Conservation (phyloP, 2,329 filamentous ascomycete species). For the Talaromyces amestolkiae region DNA sequence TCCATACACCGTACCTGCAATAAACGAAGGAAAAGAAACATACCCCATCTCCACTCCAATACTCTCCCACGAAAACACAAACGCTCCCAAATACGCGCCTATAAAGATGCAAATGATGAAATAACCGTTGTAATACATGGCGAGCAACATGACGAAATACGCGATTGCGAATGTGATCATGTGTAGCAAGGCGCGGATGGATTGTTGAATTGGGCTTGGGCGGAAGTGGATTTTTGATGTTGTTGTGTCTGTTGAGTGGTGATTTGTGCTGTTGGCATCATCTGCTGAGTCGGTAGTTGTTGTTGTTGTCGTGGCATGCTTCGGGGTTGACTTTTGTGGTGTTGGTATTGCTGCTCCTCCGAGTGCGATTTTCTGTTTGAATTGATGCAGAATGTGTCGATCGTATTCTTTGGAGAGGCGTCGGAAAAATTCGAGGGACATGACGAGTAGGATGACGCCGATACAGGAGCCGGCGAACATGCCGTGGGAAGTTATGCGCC, state of each 20-base stretch:
- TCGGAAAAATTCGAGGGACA: conserved; percentile 69
- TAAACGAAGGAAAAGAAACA: neutral
- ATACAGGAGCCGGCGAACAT: conserved; percentile 81
- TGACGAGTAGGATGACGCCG: conserved; percentile 70
- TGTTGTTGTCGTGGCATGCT: neutral
- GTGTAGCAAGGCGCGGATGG: conserved; percentile 64
- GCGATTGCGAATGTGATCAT: conserved; percentile 70
- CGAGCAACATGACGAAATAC: conserved; percentile 72
- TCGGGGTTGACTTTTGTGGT: neutral
- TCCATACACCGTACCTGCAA: neutral
- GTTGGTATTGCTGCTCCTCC: neutral
- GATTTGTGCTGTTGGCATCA: neutral
- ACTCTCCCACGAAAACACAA: conserved; percentile 69
- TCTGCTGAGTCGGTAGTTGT: neutral
- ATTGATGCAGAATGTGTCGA: conserved; percentile 56
- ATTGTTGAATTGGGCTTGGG: conserved; percentile 64
- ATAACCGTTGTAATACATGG: conserved; percentile 68
- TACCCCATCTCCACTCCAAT: conserved; percentile 16
- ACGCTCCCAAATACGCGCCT: conserved; percentile 69
- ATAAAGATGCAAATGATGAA: conserved; percentile 79
- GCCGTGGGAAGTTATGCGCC: conserved; percentile 66
- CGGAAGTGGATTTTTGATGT: conserved; percentile 30
- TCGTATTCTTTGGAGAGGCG: conserved; percentile 72
- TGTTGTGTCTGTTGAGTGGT: neutral
- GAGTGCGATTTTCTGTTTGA: conserved; percentile 29